Percentiles rank a stretch among this genome's conserved stretches.
Evolutionary conservation across 108 stramenopile species (phyloP).

Genomic region (Phaeodactylum tricornutum): DNA sequence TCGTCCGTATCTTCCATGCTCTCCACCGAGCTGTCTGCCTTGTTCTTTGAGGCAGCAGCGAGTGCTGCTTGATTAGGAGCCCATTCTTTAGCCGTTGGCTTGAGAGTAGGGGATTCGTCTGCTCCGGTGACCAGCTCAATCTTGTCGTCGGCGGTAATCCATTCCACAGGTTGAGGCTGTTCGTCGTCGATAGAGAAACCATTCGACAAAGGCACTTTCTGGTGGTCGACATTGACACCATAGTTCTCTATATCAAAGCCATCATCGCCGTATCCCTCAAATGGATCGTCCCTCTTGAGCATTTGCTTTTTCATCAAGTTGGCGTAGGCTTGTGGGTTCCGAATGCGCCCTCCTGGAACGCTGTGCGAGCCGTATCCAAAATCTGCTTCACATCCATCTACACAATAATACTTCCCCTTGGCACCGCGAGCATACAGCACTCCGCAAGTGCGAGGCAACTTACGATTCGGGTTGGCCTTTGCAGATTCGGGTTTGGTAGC

Average conservation of each 20-base stretch:
- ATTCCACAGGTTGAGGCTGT: constrained; percentile 40
- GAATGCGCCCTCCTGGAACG: constrained; percentile 69
- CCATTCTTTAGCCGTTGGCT: constrained; percentile 67
- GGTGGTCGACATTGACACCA: constrained; percentile 2
- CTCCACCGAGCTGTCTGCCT: constrained; percentile 8
- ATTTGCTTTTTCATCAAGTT: constrained; percentile 29
- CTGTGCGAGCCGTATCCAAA: constrained; percentile 73
- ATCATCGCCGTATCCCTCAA: background rate
- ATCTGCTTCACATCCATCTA: constrained; percentile 73
- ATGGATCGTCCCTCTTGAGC: constrained; percentile 2
- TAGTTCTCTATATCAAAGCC: background rate
- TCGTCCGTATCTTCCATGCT: constrained; percentile 7
- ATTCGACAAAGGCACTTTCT: background rate
- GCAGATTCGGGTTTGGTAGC: background rate
- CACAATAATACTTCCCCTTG: constrained; percentile 50
- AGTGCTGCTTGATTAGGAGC: constrained; percentile 57
- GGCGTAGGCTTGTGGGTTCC: constrained; percentile 52
- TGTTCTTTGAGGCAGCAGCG: constrained; percentile 12
- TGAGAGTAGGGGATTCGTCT: constrained; percentile 49
- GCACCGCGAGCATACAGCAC: constrained; percentile 63
- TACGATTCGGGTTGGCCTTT: constrained; percentile 7
- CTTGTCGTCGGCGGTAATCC: constrained; percentile 55
- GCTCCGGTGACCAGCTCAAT: constrained; percentile 44
- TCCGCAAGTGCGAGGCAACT: constrained; percentile 67
- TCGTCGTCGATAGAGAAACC: constrained; percentile 10